These are phyloP conservation scores for Guillardia theta DNA, from an alignment of 78 protist genomes.

Conservation along the genomic window DNA sequence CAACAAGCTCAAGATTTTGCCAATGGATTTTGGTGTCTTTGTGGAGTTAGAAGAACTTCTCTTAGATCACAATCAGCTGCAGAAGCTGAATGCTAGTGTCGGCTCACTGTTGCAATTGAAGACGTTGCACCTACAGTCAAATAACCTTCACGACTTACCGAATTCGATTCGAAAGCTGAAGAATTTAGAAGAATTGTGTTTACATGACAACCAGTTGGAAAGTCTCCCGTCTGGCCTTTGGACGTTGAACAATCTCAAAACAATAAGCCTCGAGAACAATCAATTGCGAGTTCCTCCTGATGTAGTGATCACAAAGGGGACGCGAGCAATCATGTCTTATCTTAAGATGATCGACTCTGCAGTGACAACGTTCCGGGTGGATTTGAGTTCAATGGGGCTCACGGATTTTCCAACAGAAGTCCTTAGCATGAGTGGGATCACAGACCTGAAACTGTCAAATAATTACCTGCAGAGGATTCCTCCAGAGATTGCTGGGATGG, in stretches of 20 bases:
- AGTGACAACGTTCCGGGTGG: neutral
- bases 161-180: neutral
- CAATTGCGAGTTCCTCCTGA: neutral
- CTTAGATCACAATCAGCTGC: conserved; percentile 13
- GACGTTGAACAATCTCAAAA: neutral
- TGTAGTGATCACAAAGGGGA: neutral
- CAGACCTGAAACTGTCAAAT: neutral
- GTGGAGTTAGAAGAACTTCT: neutral
- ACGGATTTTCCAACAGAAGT: neutral
- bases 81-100: neutral
- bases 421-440: neutral
- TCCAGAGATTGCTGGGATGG: neutral
- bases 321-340: neutral
- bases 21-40: neutral
- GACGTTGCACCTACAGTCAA: neutral
- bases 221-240: neutral
- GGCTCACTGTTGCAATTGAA: neutral
- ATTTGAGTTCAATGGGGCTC: neutral
- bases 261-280: neutral
- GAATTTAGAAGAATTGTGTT: neutral
- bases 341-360: neutral
- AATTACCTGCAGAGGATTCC: neutral
- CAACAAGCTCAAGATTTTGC: neutral
- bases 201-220: neutral
- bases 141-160: neutral